These are phyloP conservation scores for Dactylonectria estremocensis DNA, from an alignment of 2,329 filamentous ascomycete species.

Conservation along the genomic window DNA sequence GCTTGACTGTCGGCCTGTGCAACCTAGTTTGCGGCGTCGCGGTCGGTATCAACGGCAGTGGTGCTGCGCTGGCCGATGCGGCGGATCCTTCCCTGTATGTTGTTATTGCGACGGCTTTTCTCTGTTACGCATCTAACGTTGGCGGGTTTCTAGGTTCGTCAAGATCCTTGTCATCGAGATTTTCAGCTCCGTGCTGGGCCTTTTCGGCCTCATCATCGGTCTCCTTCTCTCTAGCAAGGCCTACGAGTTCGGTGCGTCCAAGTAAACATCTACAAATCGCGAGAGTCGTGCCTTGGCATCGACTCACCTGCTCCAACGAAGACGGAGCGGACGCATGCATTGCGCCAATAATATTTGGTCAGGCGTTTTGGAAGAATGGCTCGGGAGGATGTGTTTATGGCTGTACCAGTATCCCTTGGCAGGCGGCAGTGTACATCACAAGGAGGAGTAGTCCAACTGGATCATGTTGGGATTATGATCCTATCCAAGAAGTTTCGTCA, in stretches of 20 bases:
- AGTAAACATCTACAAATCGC: conserved; percentile 40
- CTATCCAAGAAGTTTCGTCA: conserved; percentile 33
- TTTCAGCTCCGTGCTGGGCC: conserved; percentile 96
- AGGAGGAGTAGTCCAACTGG: conserved; percentile 48
- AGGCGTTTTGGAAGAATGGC: conserved; percentile 60
- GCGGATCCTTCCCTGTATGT: conserved; percentile 90
- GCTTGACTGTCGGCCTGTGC: conserved; percentile 93
- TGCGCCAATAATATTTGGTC: conserved; percentile 56
- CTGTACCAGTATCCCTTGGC: conserved; percentile 55
- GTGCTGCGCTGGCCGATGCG: conserved; percentile 95
- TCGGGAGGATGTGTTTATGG: conserved; percentile 51
- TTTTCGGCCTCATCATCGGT: conserved; percentile 97
- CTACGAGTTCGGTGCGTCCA: conserved; percentile 73
- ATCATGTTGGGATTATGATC: conserved; percentile 42
- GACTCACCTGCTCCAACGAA: conserved; percentile 42
- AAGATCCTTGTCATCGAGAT: conserved; percentile 99
- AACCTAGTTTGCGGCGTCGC: conserved; percentile 97
- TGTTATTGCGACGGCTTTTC: conserved; percentile 15
- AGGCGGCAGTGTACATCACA: conserved; percentile 54
- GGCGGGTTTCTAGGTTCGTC: conserved; percentile 79
- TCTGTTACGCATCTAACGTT: conserved; percentile 29
- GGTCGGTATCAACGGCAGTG: conserved; percentile 98
- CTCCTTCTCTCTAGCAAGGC: conserved; percentile 91
- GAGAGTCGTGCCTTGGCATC: conserved; percentile 34
- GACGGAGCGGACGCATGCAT: conserved; percentile 52